Base-by-base conservation (phyloP, 495 filamentous ascomycete species). In the Articulospora tetracladia region DNA sequence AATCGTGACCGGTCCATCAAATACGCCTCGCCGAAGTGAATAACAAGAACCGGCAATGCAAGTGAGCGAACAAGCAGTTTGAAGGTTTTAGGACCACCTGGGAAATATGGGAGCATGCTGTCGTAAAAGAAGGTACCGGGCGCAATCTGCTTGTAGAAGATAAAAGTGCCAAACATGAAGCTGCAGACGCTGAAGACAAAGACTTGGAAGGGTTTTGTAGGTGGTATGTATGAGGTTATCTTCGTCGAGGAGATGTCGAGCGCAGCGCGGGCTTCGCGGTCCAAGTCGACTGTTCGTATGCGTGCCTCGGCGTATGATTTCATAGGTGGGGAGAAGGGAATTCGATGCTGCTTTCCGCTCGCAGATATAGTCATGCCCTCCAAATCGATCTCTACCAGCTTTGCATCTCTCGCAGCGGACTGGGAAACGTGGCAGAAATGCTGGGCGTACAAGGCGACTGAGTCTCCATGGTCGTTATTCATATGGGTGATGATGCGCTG, bases 401-500 rank as follows among this genome's bases (percentile, higher is more conserved):
- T 65, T 10, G 86, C 83, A 15, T 78, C 72, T 53, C 76, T 68
- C 8, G 66, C 25, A 6, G 23, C 19, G 24, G 17, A 8, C 2
- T 61, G n/a, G 20, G 66, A 58, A 22, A 66, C 59, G 17, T 46
- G 32, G 63, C 65, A 66, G 76, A 81, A 87, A 69, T 85, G 76
- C 65, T 82, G 77, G 1, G 89, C 76, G 70, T 86, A 92, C 58
- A 83, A 76, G 57, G 74, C 69, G 34, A 92, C 72, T 7, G 84
- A 85, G 60, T 83, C 79, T 62, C 75, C 74, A 69, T 91, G 89
- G 73, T 90, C 83, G 26, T 70, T 71, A 70, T 92, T 92, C 85
- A 92, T 89, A 72, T 92, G 89, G 23, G 73, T 79, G 70, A 88
- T 82, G 66, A 91, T 86, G 59, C 87, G 85, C 26, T 76, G 58